Percentiles rank a stretch among this genome's conserved stretches.
These are phyloP conservation scores for Aureobasidium pullulans DNA, from an alignment of 2,329 filamentous ascomycete genomes.

Conservation along the genomic window DNA sequence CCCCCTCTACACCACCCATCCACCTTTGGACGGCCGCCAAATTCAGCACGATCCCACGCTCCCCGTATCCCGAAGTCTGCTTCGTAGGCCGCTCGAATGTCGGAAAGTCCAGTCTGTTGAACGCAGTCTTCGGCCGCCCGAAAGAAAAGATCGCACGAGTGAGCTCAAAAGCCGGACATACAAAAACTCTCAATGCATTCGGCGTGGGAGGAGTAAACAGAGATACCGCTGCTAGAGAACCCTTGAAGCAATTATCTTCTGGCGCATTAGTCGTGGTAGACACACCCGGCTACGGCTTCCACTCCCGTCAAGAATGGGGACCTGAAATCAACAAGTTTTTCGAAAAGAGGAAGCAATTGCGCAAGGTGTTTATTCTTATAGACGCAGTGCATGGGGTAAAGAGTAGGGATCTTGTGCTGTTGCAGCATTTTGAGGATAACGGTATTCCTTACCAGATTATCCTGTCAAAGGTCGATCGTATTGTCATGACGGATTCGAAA, in stretches of 20 bases:
- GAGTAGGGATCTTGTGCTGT: slow-evolving; percentile 48
- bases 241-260: slow-evolving; percentile 32
- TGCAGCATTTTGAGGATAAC: slow-evolving; percentile 48
- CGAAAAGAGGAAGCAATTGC: slow-evolving; percentile 53
- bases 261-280: slow-evolving; percentile 55
- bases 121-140: slow-evolving; percentile 49
- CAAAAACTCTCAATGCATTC: slow-evolving; percentile 60
- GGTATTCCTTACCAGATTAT: slow-evolving; percentile 58
- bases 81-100: slow-evolving; percentile 66
- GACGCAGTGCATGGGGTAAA: slow-evolving; percentile 59
- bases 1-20: slow-evolving; percentile 35
- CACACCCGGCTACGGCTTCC: slow-evolving; percentile 64
- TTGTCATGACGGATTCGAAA: slow-evolving; percentile 34
- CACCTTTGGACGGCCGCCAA: slow-evolving; percentile 53
- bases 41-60: slow-evolving; percentile 53
- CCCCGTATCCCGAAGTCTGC: slow-evolving; percentile 51
- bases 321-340: slow-evolving; percentile 63
- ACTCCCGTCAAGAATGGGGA: slow-evolving; percentile 56
- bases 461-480: slow-evolving; percentile 57
- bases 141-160: slow-evolving; percentile 44
- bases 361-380: slow-evolving; percentile 57
- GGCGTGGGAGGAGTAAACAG: slow-evolving; percentile 40
- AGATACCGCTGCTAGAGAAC: slow-evolving; percentile 24
- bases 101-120: slow-evolving; percentile 61
- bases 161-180: slow-evolving; percentile 53